These are phyloP conservation scores for Bigelowiella natans DNA, from an alignment of 78 protist species.

Conservation along the genomic window DNA sequence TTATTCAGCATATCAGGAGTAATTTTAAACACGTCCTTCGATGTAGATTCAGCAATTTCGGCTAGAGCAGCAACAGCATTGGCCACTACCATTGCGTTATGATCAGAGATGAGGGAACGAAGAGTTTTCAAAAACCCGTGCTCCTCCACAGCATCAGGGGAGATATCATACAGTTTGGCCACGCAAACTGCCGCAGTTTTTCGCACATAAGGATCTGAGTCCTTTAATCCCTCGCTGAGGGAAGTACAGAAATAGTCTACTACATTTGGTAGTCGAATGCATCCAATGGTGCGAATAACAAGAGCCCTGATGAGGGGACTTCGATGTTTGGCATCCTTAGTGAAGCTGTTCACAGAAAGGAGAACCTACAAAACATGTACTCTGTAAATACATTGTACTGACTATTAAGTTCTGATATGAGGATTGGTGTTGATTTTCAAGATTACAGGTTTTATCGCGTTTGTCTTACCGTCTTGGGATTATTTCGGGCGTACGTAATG, in stretches of 20 bases:
- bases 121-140: conserved; percentile 86
- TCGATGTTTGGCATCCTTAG: background rate
- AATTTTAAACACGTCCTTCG: conserved; percentile 39
- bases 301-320: conserved; percentile 77
- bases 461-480: conserved; percentile 70
- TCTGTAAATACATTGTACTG: no score
- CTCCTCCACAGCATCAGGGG: conserved; percentile 68
- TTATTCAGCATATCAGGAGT: conserved; percentile 48
- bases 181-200: conserved; percentile 96
- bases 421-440: no score
- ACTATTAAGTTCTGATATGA: no score
- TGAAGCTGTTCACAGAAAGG: background rate
- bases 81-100: conserved; percentile 95
- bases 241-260: conserved; percentile 84
- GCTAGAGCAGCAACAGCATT: conserved; percentile 89
- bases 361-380: background rate
- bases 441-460: background rate
- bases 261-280: conserved; percentile 65
- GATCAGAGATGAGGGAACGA: conserved; percentile 74
- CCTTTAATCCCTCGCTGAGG: conserved; percentile 68
- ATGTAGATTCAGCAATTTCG: conserved; percentile 66
- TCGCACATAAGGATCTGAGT: background rate
- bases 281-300: conserved; percentile 95
- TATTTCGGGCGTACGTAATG: conserved; percentile 92
- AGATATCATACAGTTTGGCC: conserved; percentile 89